Evolutionary conservation across 2,329 filamentous ascomycete species (phyloP).

Genomic region (Seiridium cupressi): DNA sequence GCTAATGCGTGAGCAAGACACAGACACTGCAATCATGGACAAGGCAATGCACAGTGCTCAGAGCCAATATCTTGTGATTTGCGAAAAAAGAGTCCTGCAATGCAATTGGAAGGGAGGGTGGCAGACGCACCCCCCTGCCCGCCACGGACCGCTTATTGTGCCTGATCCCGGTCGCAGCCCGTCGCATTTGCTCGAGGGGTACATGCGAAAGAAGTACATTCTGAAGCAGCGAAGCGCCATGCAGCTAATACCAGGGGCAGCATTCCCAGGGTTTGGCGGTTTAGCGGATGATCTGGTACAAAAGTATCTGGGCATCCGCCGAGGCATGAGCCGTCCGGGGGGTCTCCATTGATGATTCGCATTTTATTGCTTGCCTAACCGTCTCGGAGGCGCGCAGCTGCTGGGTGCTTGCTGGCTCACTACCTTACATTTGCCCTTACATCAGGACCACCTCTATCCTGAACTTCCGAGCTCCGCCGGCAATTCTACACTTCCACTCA

Average conservation of each 20-base stretch:
- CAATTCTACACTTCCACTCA: not conserved
- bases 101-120: not conserved
- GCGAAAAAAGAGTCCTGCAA: not conserved
- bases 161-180: constrained; percentile 5
- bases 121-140: not conserved
- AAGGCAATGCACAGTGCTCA: not conserved
- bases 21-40: not conserved
- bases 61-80: not conserved
- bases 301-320: constrained; percentile 26
- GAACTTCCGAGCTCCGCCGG: not conserved
- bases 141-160: not conserved
- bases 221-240: constrained; percentile 27
- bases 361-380: constrained; percentile 12
- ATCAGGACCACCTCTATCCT: not conserved
- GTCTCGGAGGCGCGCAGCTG: constrained; percentile 4
- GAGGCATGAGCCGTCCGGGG: constrained; percentile 12
- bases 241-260: constrained; percentile 16
- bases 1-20: not conserved
- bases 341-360: constrained; percentile 8
- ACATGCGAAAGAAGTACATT: constrained; percentile 4
- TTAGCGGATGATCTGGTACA: constrained; percentile 26
- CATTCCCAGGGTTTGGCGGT: constrained; percentile 11
- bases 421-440: constrained; percentile 2
- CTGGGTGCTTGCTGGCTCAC: not conserved
- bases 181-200: not conserved